Evolutionary conservation across 768 basidiomycete genomes (phyloP).

Genomic region (Amanita exitialis): DNA sequence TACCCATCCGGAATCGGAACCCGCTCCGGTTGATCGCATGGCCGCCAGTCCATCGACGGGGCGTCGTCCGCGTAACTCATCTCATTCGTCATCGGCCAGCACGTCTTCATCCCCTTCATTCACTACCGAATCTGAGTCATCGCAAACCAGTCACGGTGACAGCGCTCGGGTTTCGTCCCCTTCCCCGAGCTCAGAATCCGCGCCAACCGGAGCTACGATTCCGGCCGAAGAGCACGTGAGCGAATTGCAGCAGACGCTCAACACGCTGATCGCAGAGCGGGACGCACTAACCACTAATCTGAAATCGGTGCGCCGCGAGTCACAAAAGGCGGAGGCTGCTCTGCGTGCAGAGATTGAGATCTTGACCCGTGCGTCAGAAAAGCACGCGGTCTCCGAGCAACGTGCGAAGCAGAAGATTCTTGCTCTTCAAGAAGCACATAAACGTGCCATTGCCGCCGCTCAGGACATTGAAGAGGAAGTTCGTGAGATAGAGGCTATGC

Average conservation of each 20-base stretch:
- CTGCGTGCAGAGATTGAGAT: constrained; percentile 79
- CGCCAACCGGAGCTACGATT: constrained; percentile 21
- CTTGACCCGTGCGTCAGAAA: constrained; percentile 76
- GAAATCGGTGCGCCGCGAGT: constrained; percentile 70
- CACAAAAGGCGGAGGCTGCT: constrained; percentile 75
- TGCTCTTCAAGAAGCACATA: constrained; percentile 82
- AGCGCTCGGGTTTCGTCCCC: constrained; percentile 17
- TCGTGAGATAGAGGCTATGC: constrained; percentile 31
- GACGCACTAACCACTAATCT: constrained; percentile 58
- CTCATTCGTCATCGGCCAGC: constrained; percentile 11
- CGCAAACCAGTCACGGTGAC: constrained; percentile 5
- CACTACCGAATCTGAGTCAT: not conserved
- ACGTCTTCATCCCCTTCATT: constrained; percentile 7
- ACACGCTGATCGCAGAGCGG: constrained; percentile 53
- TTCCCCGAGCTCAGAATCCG: constrained; percentile 8
- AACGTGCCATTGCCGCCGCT: constrained; percentile 57
- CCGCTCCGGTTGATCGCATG: constrained; percentile 18
- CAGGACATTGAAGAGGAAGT: constrained; percentile 35
- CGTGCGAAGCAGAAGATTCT: constrained; percentile 82
- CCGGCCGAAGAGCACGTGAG: constrained; percentile 58
- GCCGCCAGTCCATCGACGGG: constrained; percentile 24
- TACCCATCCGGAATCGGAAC: constrained; percentile 24
- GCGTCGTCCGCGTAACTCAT: constrained; percentile 8
- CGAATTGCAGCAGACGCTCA: constrained; percentile 61
- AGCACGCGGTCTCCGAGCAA: constrained; percentile 60